Conservation (phyloP, 208 protist genomes). For the Sergeia podlipaevii region DNA sequence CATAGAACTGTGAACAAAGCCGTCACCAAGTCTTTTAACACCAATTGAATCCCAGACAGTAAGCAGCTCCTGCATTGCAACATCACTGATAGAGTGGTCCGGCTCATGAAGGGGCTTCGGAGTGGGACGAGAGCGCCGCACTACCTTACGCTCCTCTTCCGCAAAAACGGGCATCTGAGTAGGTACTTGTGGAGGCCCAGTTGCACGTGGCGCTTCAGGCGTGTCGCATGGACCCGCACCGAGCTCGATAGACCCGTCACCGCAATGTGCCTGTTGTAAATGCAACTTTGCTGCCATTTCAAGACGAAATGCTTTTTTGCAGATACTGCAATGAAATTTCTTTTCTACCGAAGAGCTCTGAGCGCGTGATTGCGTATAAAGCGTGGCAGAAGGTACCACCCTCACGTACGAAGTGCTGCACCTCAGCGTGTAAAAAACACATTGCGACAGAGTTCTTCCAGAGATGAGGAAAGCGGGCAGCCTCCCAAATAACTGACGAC, state of each 20-base stretch:
- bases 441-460: too few relatives aligned
- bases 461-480: too few relatives aligned
- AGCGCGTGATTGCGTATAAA: conserved; percentile 17
- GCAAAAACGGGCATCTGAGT: conserved; percentile 10
- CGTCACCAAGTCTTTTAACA: conserved; percentile 47
- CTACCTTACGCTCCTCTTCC: conserved; percentile 30
- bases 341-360: conserved; percentile 53
- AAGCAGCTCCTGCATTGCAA: conserved; percentile 70
- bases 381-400: too few relatives aligned
- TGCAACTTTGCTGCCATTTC: conserved; percentile 89
- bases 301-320: conserved; percentile 81
- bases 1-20: conserved; percentile 89
- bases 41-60: conserved; percentile 80
- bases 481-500: too few relatives aligned
- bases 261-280: conserved; percentile 77
- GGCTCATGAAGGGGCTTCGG: conserved; percentile 84
- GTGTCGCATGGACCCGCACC: conserved; percentile 47
- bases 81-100: conserved; percentile 45
- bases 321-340: conserved; percentile 86
- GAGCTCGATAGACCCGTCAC: conserved; percentile 56
- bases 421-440: too few relatives aligned
- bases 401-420: too few relatives aligned
- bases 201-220: background rate
- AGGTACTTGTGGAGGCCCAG: conserved; percentile 21
- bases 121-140: conserved; percentile 42